Conservation (phyloP, 2,329 filamentous ascomycete genomes). For the Pseudogymnoascus sp. region DNA sequence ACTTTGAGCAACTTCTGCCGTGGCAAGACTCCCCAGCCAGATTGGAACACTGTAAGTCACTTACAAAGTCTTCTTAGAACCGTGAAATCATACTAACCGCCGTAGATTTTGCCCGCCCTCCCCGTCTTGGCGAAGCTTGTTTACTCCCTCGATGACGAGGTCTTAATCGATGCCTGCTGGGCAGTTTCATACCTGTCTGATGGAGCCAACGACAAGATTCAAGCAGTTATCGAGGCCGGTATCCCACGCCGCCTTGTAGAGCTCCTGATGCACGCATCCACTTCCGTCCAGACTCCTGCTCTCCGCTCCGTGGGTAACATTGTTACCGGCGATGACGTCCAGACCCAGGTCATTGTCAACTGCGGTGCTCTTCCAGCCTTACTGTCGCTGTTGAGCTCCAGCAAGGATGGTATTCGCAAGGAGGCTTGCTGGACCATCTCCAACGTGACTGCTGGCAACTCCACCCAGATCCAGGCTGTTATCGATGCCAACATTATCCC, state of each 20-base stretch:
- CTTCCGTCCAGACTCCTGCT: slow-evolving; percentile 94
- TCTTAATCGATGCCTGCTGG: slow-evolving; percentile 98
- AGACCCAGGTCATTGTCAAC: slow-evolving; percentile 99
- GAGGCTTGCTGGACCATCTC: slow-evolving; percentile 99
- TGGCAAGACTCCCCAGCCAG: slow-evolving; percentile 97
- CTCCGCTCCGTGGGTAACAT: slow-evolving; percentile 98
- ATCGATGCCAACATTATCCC: slow-evolving; percentile 96
- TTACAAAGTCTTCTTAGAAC: slow-evolving; percentile 5
- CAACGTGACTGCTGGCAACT: slow-evolving; percentile 98
- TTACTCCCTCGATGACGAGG: slow-evolving; percentile 96
- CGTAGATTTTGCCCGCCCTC: slow-evolving; percentile 84
- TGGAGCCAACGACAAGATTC: slow-evolving; percentile 98
- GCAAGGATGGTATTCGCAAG: slow-evolving; percentile 98
- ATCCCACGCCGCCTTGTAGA: slow-evolving; percentile 95
- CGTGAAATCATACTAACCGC: slow-evolving; percentile 24
- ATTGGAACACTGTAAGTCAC: slow-evolving; percentile 82
- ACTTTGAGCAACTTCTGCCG: slow-evolving; percentile 99
- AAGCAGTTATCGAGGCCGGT: slow-evolving; percentile 96
- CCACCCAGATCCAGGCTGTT: slow-evolving; percentile 92
- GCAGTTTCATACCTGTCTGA: slow-evolving; percentile 98
- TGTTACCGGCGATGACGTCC: slow-evolving; percentile 95
- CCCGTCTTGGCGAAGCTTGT: slow-evolving; percentile 95
- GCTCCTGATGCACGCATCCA: slow-evolving; percentile 95
- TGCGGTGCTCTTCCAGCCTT: slow-evolving; percentile 87
- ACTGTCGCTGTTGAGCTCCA: slow-evolving; percentile 88